Percentiles rank a stretch among this genome's conserved stretches.
These are phyloP conservation scores for Solanum piurae DNA, from an alignment of 257 asterid genomes.

Conservation along the genomic window DNA sequence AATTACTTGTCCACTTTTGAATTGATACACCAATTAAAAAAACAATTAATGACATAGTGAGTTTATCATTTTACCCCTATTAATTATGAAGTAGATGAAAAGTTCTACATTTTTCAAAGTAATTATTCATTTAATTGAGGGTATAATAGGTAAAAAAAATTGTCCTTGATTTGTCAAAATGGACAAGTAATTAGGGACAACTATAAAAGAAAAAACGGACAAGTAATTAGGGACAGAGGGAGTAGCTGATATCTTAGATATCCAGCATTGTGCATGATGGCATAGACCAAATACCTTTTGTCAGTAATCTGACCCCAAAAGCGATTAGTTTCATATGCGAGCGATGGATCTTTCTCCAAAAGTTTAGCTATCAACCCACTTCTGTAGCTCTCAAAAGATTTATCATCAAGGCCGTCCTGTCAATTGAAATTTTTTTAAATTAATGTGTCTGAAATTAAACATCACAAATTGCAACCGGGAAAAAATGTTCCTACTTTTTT, in stretches of 20 bases:
- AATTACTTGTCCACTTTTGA: too few species aligned
- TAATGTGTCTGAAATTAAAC: neutral
- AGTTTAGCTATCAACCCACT: conserved; percentile 74
- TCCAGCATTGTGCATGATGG: neutral
- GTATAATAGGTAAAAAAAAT: too few species aligned
- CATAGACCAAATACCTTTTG: conserved; percentile 49
- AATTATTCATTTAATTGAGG: too few species aligned
- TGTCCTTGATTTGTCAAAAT: too few species aligned
- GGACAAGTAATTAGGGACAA: too few species aligned
- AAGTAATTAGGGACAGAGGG: too few species aligned
- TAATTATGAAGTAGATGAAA: too few species aligned
- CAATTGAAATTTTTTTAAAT: conserved; percentile 6
- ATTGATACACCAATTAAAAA: too few species aligned
- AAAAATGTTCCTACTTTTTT: neutral
- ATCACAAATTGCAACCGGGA: neutral
- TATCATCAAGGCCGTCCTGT: conserved; percentile 69
- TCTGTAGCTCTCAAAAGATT: conserved; percentile 68
- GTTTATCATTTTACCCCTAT: too few species aligned
- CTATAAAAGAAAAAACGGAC: too few species aligned
- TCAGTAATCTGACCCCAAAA: conserved; percentile 88
- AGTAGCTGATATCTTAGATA: neutral
- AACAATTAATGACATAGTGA: too few species aligned
- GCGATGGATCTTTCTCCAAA: conserved; percentile 96
- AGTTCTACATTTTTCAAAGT: too few species aligned
- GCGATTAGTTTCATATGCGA: conserved; percentile 70